Conservation (phyloP, 1,284 basidiomycete genomes). For the Puccinia brachypodii region DNA sequence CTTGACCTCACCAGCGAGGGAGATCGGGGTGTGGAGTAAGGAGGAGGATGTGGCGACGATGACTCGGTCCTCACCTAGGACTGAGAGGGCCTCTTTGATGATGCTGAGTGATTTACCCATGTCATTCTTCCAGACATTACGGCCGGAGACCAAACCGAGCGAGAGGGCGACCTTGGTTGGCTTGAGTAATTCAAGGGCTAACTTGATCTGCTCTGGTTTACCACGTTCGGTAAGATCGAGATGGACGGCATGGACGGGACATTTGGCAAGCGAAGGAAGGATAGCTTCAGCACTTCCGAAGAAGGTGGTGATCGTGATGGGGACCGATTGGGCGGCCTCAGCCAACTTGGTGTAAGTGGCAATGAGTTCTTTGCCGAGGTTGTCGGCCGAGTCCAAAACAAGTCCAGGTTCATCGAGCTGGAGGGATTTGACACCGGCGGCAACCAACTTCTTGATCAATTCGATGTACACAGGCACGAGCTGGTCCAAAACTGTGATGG, state of each 20-base stretch:
- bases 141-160: slow-evolving; percentile 94
- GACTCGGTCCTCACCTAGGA: slow-evolving; percentile 75
- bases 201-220: slow-evolving; percentile 77
- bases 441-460: slow-evolving; percentile 85
- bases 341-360: slow-evolving; percentile 78
- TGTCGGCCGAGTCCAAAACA: slow-evolving; percentile 81
- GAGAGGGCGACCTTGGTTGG: slow-evolving; percentile 78
- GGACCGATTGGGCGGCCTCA: slow-evolving; percentile 70
- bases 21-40: slow-evolving; percentile 96
- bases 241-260: slow-evolving; percentile 92
- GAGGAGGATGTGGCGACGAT: slow-evolving; percentile 95
- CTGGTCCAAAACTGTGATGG: slow-evolving; percentile 84
- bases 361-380: slow-evolving; percentile 77
- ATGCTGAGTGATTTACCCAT: slow-evolving; percentile 77
- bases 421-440: slow-evolving; percentile 87
- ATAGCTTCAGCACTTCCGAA: slow-evolving; percentile 95
- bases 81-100: slow-evolving; percentile 79
- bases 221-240: slow-evolving; percentile 82
- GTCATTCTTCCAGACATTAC: slow-evolving; percentile 99
- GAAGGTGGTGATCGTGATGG: slow-evolving; percentile 75
- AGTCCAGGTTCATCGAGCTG: slow-evolving; percentile 98
- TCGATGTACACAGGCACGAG: slow-evolving; percentile 90
- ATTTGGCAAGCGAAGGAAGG: slow-evolving; percentile 82
- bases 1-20: slow-evolving; percentile 88
- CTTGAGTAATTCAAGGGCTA: slow-evolving; percentile 80